Evolutionary conservation across 1,139 yeast species (phyloP).

Genomic region (Geotrichum aggregatum): DNA sequence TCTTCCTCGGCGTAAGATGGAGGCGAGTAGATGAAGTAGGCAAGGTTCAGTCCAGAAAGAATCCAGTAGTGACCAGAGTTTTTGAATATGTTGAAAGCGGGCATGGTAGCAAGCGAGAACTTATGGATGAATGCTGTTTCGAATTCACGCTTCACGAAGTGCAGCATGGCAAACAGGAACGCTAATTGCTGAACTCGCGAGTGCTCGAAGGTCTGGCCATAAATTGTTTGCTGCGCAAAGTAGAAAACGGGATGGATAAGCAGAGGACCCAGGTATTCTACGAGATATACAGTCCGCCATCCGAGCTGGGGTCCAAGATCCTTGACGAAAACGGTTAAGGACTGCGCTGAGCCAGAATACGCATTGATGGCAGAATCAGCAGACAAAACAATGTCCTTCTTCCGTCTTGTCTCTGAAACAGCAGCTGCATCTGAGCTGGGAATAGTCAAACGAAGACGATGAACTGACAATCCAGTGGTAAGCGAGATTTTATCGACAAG

Average conservation of each 20-base stretch:
- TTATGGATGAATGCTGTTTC: conserved; percentile 81
- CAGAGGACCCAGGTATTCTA: conserved; percentile 89
- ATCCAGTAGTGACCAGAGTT: conserved; percentile 91
- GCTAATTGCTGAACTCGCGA: conserved; percentile 53
- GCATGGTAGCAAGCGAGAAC: conserved; percentile 91
- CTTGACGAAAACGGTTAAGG: conserved; percentile 51
- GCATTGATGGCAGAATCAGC: conserved; percentile 37
- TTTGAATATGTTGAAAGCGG: conserved; percentile 76
- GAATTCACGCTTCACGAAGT: conserved; percentile 79
- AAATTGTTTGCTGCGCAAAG: conserved; percentile 39
- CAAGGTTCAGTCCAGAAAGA: conserved; percentile 69
- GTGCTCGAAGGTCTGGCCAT: conserved; percentile 41
- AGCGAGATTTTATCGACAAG: conserved; percentile 30
- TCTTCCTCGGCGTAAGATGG: conserved; percentile 33
- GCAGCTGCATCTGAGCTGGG: conserved; percentile 26
- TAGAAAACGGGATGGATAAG: conserved; percentile 71
- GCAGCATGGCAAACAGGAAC: conserved; percentile 57
- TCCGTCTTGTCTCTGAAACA: conserved; percentile 35
- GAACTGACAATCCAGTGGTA: conserved; percentile 33
- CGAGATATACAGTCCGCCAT: conserved; percentile 81
- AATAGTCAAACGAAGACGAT: conserved; percentile 38
- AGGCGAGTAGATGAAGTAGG: conserved; percentile 70
- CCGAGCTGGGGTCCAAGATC: conserved; percentile 91
- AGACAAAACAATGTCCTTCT: conserved; percentile 40
- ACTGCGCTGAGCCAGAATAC: conserved; percentile 38